phyloP scores from a whole-genome alignment of 768 basidiomycete genomes.

The Panaeolus cyanescens region DNA sequence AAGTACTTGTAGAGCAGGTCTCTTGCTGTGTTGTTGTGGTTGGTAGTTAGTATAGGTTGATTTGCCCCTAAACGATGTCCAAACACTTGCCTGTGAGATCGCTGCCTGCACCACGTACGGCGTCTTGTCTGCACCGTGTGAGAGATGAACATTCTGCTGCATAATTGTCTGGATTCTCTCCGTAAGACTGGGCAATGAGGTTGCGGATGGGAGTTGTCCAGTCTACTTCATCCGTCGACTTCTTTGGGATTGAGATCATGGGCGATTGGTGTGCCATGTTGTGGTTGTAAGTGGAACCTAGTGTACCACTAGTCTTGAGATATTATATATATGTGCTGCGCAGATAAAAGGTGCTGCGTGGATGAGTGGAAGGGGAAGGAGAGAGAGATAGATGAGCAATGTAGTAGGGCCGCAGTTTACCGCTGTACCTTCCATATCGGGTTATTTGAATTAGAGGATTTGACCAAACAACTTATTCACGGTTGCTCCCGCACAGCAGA shows the following conservation, averaged over 20 bases:
- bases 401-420: background rate
- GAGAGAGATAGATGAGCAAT: too few relatives aligned
- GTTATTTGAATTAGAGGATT: slow-evolving; percentile 17
- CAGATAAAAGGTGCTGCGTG: slow-evolving; percentile 4
- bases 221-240: slow-evolving; percentile 96
- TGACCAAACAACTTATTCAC: slow-evolving; percentile 28
- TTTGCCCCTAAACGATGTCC: slow-evolving; percentile 2
- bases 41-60: background rate
- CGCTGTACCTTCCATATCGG: background rate
- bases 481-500: slow-evolving; percentile 32
- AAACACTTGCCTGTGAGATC: slow-evolving; percentile 79
- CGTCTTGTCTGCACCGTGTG: slow-evolving; percentile 93
- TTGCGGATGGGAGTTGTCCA: slow-evolving; percentile 88
- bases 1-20: slow-evolving; percentile 99
- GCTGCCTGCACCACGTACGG: slow-evolving; percentile 93
- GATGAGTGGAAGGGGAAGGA: slow-evolving; percentile 2
- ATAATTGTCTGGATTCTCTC: slow-evolving; percentile 91
- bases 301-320: background rate
- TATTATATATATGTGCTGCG: slow-evolving; percentile 6
- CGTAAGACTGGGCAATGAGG: slow-evolving; percentile 89
- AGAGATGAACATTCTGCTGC: slow-evolving; percentile 80
- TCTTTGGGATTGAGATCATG: slow-evolving; percentile 90
- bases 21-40: slow-evolving; percentile 49
- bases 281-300: background rate
- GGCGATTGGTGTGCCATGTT: slow-evolving; percentile 80